Percentiles rank a stretch among this genome's conserved stretches.
These are phyloP conservation scores for Starmera pachycereana DNA, from an alignment of 805 yeast genomes.

Conservation along the genomic window DNA sequence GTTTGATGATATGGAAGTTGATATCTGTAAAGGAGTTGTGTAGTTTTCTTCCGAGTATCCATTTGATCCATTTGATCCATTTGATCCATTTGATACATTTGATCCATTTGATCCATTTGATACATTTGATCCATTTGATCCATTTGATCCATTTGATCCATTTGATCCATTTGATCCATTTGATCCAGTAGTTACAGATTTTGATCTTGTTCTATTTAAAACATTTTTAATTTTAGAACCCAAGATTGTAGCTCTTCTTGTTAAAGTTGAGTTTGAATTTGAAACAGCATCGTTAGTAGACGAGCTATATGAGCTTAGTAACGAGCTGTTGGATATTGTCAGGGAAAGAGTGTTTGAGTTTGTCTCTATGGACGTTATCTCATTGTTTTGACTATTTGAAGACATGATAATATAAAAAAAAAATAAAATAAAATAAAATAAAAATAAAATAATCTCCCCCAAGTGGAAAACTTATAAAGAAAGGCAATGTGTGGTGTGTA, in stretches of 20 bases:
- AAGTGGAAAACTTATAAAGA: no score
- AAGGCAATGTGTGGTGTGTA: no score
- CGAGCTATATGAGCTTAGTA: slow-evolving; percentile 13
- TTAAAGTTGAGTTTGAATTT: slow-evolving; percentile 3
- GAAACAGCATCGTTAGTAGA: slow-evolving; percentile 5
- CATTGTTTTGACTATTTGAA: no score
- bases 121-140: slow-evolving; percentile 1
- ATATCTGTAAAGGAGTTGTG: neutral
- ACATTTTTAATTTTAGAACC: slow-evolving; percentile 5
- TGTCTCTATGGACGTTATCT: neutral
- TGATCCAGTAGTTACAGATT: slow-evolving; percentile 3
- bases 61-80: neutral
- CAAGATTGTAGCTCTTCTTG: slow-evolving; percentile 2
- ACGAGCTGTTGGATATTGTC: slow-evolving; percentile 14
- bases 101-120: neutral
- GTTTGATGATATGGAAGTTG: neutral
- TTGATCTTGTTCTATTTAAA: slow-evolving; percentile 9
- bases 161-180: neutral
- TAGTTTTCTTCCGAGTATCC: neutral
- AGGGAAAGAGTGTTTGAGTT: slow-evolving; percentile 3
- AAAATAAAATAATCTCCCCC: no score
- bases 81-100: slow-evolving; percentile 2
- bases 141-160: slow-evolving; percentile 1
- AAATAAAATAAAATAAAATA: no score
- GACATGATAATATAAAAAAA: no score